These are phyloP conservation scores for Amaranthus cruentus DNA, from an alignment of 148 eudicot genomes.

Conservation along the genomic window DNA sequence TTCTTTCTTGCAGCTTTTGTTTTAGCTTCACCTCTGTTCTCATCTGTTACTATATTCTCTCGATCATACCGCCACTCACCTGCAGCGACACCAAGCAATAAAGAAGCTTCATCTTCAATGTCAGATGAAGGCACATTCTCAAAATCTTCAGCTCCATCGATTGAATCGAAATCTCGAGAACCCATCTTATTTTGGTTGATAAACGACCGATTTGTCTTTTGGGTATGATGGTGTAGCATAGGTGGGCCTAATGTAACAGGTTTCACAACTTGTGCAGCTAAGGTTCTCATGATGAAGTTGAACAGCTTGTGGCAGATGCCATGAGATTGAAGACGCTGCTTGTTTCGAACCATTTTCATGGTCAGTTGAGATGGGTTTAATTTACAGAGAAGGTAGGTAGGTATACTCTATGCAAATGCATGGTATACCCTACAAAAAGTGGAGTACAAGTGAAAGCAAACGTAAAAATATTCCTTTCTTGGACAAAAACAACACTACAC, in stretches of 20 bases:
- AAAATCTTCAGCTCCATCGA: neutral
- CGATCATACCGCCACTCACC: neutral
- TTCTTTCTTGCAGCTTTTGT: conserved; percentile 32
- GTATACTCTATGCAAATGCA: conserved; percentile 3
- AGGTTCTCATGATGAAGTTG: conserved; percentile 34
- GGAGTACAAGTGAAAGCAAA: conserved; percentile 27
- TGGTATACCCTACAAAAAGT: conserved; percentile 17
- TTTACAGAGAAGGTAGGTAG: conserved; percentile 3
- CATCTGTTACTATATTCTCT: conserved; percentile 1
- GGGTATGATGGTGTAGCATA: conserved; percentile 3
- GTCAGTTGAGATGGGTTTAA: conserved; percentile 6
- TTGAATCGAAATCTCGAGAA: neutral
- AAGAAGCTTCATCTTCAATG: conserved; percentile 21
- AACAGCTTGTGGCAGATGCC: conserved; percentile 36
- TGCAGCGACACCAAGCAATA: conserved; percentile 14
- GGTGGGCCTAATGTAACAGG: conserved; percentile 39
- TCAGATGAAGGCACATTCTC: conserved; percentile 9
- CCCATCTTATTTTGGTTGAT: neutral
- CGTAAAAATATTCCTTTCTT: conserved; percentile 22
- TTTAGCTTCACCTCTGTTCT: neutral
- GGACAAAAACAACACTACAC: neutral
- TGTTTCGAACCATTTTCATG: conserved; percentile 22
- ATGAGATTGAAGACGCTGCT: conserved; percentile 27
- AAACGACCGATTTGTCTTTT: neutral
- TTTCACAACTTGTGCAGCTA: conserved; percentile 40